Percentiles rank a stretch among this genome's conserved stretches.
These are phyloP conservation scores for Septoria linicola DNA, from an alignment of 2,329 filamentous ascomycete genomes.

Conservation along the genomic window DNA sequence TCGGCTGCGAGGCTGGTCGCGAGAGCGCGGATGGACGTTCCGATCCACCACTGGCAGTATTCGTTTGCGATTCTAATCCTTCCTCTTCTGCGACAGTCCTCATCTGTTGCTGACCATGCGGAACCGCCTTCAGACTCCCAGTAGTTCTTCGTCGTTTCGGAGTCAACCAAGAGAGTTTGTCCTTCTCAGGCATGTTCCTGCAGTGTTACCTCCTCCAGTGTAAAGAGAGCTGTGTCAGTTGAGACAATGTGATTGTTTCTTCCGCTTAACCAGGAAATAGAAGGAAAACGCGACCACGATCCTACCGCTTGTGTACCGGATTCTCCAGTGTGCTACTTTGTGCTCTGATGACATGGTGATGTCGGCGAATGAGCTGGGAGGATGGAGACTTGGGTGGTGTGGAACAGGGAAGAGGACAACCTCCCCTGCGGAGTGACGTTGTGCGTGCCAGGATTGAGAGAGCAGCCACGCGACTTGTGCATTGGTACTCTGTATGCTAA, in stretches of 20 bases:
- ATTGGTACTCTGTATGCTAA: too few relatives aligned
- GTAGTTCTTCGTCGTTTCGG: slow-evolving; percentile 33
- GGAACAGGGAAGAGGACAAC: slow-evolving; percentile 16
- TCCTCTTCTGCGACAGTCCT: slow-evolving; percentile 11
- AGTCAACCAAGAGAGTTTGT: slow-evolving; percentile 29
- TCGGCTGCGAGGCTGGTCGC: too few relatives aligned
- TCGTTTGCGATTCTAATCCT: slow-evolving; percentile 17
- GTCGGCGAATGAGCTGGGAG: slow-evolving; percentile 8
- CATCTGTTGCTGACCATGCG: slow-evolving; percentile 18
- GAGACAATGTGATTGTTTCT: slow-evolving; percentile 1
- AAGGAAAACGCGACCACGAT: neutral
- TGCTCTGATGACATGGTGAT: slow-evolving; percentile 19
- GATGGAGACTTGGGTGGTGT: slow-evolving; percentile 12
- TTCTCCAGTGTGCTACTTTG: neutral
- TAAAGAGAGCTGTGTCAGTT: neutral
- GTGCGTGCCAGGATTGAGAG: neutral
- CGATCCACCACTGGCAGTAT: too few relatives aligned
- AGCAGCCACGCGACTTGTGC: too few relatives aligned
- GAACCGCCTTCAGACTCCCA: slow-evolving; percentile 26
- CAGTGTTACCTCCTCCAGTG: neutral
- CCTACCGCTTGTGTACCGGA: slow-evolving; percentile 8
- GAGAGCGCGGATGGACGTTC: too few relatives aligned
- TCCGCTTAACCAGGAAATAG: neutral
- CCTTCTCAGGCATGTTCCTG: slow-evolving; percentile 10
- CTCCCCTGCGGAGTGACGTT: slow-evolving; percentile 13